Percentiles rank a stretch among this genome's conserved stretches.
Evolutionary conservation across 2,329 filamentous ascomycete species (phyloP).

Genomic region (Colletotrichum lini): DNA sequence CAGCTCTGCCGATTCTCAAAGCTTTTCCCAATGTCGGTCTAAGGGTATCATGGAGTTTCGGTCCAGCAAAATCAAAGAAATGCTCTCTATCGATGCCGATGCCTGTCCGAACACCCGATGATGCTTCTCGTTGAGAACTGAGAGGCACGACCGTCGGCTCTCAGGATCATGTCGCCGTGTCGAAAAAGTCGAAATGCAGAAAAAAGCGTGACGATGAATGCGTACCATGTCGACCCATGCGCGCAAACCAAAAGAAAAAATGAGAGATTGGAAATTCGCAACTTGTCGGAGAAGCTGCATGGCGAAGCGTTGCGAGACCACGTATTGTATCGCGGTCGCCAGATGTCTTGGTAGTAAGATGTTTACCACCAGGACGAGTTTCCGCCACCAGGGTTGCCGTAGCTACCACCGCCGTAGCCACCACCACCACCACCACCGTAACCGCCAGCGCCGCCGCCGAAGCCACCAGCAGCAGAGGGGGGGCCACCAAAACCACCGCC

Average conservation of each 20-base stretch:
- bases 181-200: conserved; percentile 46
- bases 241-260: conserved; percentile 40
- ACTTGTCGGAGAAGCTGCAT: conserved; percentile 46
- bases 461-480: conserved; percentile 60
- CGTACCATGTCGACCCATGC: conserved; percentile 41
- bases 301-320: conserved; percentile 14
- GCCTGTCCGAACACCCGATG: conserved; percentile 53
- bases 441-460: conserved; percentile 59
- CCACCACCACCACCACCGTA: conserved; percentile 60
- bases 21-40: conserved; percentile 47
- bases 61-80: conserved; percentile 46
- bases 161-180: conserved; percentile 55
- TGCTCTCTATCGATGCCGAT: conserved; percentile 47
- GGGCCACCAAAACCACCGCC: conserved; percentile 67
- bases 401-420: conserved; percentile 68
- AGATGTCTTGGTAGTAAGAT: conserved; percentile 27
- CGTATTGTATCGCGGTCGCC: conserved; percentile 16
- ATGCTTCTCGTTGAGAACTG: conserved; percentile 50
- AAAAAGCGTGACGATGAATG: conserved; percentile 48
- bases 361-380: conserved; percentile 79
- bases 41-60: conserved; percentile 49
- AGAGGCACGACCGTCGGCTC: conserved; percentile 48
- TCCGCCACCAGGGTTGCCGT: conserved; percentile 78
- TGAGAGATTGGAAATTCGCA: conserved; percentile 51
- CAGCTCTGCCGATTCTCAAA: conserved; percentile 47